Conservation (phyloP, 257 asterid genomes). For the Buddleja alternifolia region DNA sequence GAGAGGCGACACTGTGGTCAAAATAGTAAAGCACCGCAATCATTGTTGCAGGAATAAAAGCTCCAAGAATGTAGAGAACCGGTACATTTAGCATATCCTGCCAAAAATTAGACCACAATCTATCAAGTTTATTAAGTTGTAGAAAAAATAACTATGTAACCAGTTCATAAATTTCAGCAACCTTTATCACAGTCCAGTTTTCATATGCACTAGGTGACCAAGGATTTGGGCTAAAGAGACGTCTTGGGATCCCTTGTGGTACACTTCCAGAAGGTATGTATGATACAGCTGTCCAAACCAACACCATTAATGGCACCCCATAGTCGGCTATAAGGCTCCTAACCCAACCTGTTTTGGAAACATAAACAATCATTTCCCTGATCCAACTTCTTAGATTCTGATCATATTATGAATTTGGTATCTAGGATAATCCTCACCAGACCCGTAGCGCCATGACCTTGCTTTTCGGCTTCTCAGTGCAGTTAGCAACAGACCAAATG, state of each 20-base stretch:
- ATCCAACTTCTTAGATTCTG: not conserved
- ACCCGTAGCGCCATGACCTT: constrained; percentile 86
- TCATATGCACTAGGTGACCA: constrained; percentile 91
- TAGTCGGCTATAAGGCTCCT: constrained; percentile 91
- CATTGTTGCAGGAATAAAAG: constrained; percentile 90
- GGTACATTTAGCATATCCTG: constrained; percentile 90
- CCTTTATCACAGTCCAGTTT: constrained; percentile 94
- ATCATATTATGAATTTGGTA: not conserved
- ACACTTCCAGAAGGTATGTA: constrained; percentile 76
- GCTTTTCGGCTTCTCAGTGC: constrained; percentile 86
- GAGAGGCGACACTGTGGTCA: constrained; percentile 94
- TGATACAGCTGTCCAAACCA: constrained; percentile 85
- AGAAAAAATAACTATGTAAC: constrained; percentile 4
- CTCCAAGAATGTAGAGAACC: constrained; percentile 68
- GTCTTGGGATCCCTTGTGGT: constrained; percentile 87
- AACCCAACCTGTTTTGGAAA: constrained; percentile 69
- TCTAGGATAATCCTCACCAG: constrained; percentile 49
- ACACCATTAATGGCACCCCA: constrained; percentile 94
- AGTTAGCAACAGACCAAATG: constrained; percentile 76
- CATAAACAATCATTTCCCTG: not conserved
- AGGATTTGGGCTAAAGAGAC: constrained; percentile 92
- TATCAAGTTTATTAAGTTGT: constrained; percentile 10
- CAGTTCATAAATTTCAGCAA: constrained; percentile 13
- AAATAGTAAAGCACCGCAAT: constrained; percentile 90
- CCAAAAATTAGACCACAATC: constrained; percentile 23